Evolutionary conservation across 2,329 filamentous ascomycete genomes (phyloP).

Genomic region (Curvularia spicifera): DNA sequence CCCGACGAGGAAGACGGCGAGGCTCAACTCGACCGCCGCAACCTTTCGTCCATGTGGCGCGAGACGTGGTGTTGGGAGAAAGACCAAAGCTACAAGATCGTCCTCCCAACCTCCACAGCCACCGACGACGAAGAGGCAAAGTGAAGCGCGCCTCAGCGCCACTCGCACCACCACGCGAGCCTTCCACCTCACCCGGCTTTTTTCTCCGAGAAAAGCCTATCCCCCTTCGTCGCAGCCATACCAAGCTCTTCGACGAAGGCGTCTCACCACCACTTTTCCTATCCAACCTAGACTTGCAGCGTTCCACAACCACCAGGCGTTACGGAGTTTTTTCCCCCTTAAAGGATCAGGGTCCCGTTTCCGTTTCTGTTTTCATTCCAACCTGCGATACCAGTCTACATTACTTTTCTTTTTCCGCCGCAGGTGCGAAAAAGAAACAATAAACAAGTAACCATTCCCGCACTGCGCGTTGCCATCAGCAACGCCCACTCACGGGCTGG

Average conservation of each 20-base stretch:
- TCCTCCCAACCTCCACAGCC: not conserved
- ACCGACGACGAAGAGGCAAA: not conserved
- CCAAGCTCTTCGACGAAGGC: constrained; percentile 1
- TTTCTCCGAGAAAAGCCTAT: not conserved
- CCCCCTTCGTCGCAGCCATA: constrained; percentile 9
- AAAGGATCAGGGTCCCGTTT: not conserved
- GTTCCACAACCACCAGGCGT: not conserved
- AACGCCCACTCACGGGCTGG: too few relatives aligned
- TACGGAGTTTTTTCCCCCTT: not conserved
- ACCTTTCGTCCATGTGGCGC: constrained; percentile 11
- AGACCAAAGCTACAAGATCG: not conserved
- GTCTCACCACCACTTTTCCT: not conserved
- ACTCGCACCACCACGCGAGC: not conserved
- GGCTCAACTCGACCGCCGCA: not conserved
- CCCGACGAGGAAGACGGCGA: constrained; percentile 10
- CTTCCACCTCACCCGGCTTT: constrained; percentile 5
- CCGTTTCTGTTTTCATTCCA: too few relatives aligned
- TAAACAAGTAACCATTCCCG: too few relatives aligned
- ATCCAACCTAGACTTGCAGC: not conserved
- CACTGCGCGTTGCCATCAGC: too few relatives aligned
- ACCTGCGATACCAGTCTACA: not conserved
- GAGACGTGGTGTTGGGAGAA: constrained; percentile 15
- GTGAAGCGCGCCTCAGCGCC: not conserved
- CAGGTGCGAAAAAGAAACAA: too few relatives aligned
- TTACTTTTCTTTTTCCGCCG: too few relatives aligned